Percentiles rank a stretch among this genome's conserved stretches.
Conservation (phyloP, 257 asterid genomes). For the Jacaranda mimosifolia region DNA sequence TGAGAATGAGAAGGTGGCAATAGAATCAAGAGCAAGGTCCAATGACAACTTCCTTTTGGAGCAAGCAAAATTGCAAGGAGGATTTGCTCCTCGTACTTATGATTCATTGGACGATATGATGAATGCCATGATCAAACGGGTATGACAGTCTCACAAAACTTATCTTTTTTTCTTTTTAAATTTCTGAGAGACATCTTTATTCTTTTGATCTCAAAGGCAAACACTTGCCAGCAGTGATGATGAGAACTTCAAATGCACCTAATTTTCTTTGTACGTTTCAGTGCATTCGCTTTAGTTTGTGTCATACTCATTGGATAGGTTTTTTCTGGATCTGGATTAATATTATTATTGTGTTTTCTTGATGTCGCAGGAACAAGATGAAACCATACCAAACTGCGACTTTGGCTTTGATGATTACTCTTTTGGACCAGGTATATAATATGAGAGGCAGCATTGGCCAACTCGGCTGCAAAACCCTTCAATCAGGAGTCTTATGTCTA, state of each 20-base stretch:
- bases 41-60: conserved; percentile 57
- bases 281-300: background rate
- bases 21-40: conserved; percentile 54
- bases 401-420: conserved; percentile 64
- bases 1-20: conserved; percentile 46
- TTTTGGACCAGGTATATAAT: conserved; percentile 52
- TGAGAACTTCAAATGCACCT: no score
- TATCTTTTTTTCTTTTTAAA: no score
- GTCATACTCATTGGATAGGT: no score
- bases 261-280: no score
- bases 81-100: conserved; percentile 53
- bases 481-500: conserved; percentile 46
- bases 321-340: background rate
- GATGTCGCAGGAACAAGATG: conserved; percentile 71
- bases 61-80: conserved; percentile 62
- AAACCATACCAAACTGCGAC: conserved; percentile 54
- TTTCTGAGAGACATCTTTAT: no score
- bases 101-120: conserved; percentile 81
- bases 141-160: conserved; percentile 38
- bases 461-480: conserved; percentile 29
- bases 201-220: no score
- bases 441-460: conserved; percentile 32
- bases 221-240: no score
- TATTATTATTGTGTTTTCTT: conserved; percentile 15
- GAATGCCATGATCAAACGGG: conserved; percentile 76